A percentile compares a stretch with the other conserved stretches of the same genome.
Evolutionary conservation across 2,329 filamentous ascomycete species (phyloP).

Genomic region (Atkinsonella hypoxylon): DNA sequence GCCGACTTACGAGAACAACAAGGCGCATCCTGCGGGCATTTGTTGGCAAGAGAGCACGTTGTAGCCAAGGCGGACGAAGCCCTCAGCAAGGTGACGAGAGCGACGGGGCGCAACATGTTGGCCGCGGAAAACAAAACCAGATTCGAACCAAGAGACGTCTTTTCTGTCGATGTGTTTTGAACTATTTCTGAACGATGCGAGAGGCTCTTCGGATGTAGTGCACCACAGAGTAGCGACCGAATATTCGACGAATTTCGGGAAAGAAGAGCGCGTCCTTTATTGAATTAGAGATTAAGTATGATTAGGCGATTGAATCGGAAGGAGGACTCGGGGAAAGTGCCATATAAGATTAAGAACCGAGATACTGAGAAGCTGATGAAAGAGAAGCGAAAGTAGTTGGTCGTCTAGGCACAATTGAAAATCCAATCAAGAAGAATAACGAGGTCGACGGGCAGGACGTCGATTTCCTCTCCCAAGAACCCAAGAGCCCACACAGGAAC

Average conservation of each 20-base stretch:
- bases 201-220: background rate
- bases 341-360: background rate
- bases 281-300: background rate
- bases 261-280: background rate
- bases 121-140: background rate
- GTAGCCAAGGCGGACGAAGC: conserved; percentile 19
- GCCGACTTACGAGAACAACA: conserved; percentile 65
- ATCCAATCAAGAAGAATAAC: background rate
- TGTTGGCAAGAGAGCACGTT: conserved; percentile 36
- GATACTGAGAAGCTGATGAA: background rate
- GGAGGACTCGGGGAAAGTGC: background rate
- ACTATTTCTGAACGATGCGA: too few species aligned
- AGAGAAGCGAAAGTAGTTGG: conserved; percentile 3
- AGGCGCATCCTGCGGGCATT: conserved; percentile 61
- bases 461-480: background rate
- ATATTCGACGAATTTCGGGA: background rate
- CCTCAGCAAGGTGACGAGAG: conserved; percentile 20
- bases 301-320: background rate
- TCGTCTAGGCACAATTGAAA: background rate
- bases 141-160: too few species aligned
- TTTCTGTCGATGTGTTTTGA: background rate
- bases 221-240: background rate
- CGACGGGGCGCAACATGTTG: conserved; percentile 22
- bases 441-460: background rate
- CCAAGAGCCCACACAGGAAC: background rate